These are phyloP conservation scores for Cadophora gregata DNA, from an alignment of 2,329 filamentous ascomycete species.

Conservation along the genomic window DNA sequence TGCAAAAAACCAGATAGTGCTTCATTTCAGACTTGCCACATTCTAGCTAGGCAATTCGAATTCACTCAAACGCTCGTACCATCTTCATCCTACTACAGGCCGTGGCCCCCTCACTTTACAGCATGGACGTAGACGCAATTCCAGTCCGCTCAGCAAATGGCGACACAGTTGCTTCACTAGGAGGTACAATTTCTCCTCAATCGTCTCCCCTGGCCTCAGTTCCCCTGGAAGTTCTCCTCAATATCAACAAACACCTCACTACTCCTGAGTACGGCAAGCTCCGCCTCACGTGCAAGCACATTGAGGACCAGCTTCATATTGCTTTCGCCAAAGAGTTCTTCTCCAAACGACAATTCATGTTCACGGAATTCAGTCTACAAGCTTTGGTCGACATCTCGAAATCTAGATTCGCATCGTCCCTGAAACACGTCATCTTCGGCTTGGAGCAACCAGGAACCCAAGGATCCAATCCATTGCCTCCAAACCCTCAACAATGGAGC, in stretches of 20 bases:
- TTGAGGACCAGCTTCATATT: constrained; percentile 60
- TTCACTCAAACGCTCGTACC: no score
- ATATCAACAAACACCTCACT: constrained; percentile 57
- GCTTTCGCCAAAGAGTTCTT: constrained; percentile 69
- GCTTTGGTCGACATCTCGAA: constrained; percentile 48
- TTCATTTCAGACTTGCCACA: neutral
- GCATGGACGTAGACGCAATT: neutral
- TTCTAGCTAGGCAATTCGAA: neutral
- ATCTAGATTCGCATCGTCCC: constrained; percentile 47
- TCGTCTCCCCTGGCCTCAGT: constrained; percentile 26
- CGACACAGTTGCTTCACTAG: constrained; percentile 12
- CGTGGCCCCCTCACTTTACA: neutral
- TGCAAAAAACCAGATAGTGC: neutral
- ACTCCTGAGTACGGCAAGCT: constrained; percentile 62
- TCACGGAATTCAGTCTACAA: constrained; percentile 61
- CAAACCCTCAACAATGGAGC: no score
- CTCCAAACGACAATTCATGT: constrained; percentile 68
- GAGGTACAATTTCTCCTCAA: neutral
- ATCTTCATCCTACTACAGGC: no score
- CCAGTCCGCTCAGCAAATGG: neutral
- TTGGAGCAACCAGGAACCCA: constrained; percentile 46
- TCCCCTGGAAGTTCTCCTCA: constrained; percentile 53
- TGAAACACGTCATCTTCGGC: constrained; percentile 57
- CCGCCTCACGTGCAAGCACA: constrained; percentile 59
- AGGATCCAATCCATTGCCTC: no score